Evolutionary conservation across 208 protist genomes (phyloP).

Genomic region (Trypanosoma avium): DNA sequence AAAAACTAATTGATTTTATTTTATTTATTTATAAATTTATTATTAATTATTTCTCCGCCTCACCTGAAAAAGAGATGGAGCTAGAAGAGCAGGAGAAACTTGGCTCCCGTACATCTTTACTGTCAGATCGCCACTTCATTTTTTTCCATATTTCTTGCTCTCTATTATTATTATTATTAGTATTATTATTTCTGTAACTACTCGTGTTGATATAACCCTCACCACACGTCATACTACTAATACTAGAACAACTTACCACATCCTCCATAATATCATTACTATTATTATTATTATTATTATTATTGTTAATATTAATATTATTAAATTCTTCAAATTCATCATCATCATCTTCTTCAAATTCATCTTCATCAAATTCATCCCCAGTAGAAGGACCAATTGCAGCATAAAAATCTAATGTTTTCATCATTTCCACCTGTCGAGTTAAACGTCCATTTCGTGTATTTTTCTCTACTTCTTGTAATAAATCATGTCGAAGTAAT

Average conservation of each 20-base stretch:
- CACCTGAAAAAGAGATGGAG: too few species aligned
- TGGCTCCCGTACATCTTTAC: not conserved
- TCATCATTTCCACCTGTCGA: conserved; percentile 65
- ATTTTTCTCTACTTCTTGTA: conserved; percentile 59
- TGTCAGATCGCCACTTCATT: not conserved
- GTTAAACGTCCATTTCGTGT: conserved; percentile 53
- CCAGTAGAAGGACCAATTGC: conserved; percentile 61
- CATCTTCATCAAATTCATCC: conserved; percentile 20
- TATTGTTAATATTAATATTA: too few species aligned
- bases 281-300: not conserved
- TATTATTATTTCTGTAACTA: too few species aligned
- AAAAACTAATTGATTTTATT: too few species aligned
- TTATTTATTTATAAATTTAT: too few species aligned
- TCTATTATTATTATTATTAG: too few species aligned
- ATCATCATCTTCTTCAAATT: conserved; percentile 22
- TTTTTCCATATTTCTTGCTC: too few species aligned
- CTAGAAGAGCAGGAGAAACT: conserved; percentile 11
- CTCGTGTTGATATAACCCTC: too few species aligned
- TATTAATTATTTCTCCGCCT: too few species aligned
- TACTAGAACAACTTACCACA: too few species aligned
- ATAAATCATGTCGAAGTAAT: conserved; percentile 67
- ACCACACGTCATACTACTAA: too few species aligned
- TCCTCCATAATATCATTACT: not conserved
- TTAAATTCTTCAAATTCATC: too few species aligned
- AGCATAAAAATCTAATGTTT: conserved; percentile 79